These are phyloP conservation scores for Mycena amicta DNA, from an alignment of 768 basidiomycete species.

Conservation along the genomic window DNA sequence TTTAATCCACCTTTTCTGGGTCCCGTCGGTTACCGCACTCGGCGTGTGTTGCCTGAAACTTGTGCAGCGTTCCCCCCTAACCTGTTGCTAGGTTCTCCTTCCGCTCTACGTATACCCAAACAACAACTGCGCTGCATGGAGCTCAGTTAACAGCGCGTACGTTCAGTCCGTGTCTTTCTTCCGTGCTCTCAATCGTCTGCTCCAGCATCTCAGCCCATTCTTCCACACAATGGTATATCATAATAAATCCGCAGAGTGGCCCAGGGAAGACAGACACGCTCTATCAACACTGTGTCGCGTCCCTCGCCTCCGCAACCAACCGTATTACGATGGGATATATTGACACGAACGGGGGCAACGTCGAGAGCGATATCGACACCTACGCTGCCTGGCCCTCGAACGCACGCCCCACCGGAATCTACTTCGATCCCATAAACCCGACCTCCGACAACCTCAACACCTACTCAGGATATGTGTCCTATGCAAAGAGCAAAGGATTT, in stretches of 20 bases:
- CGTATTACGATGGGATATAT: slow-evolving; percentile 10
- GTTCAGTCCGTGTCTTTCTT: background rate
- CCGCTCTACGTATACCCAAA: slow-evolving; percentile 12
- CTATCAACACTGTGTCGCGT: slow-evolving; percentile 1
- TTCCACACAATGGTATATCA: slow-evolving; percentile 6
- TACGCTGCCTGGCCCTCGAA: slow-evolving; percentile 13
- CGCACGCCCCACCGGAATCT: slow-evolving; percentile 12
- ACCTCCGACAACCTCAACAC: background rate
- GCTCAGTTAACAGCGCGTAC: slow-evolving; percentile 5
- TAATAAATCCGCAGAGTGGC: slow-evolving; percentile 10
- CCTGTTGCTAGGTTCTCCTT: slow-evolving; percentile 5
- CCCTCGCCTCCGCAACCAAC: background rate
- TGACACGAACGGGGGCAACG: background rate
- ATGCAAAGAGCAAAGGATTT: slow-evolving; percentile 11
- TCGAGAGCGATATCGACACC: slow-evolving; percentile 8
- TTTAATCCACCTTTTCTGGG: background rate
- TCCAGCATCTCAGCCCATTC: slow-evolving; percentile 13
- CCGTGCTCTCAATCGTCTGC: background rate
- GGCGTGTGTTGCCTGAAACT: background rate
- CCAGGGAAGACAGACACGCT: slow-evolving; percentile 4
- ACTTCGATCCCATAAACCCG: slow-evolving; percentile 5
- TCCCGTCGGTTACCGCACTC: background rate
- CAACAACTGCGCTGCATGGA: slow-evolving; percentile 12
- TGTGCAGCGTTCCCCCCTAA: background rate
- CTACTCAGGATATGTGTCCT: slow-evolving; percentile 7